phyloP scores from a whole-genome alignment of 805 yeast genomes.

The Brettanomyces anomalus region DNA sequence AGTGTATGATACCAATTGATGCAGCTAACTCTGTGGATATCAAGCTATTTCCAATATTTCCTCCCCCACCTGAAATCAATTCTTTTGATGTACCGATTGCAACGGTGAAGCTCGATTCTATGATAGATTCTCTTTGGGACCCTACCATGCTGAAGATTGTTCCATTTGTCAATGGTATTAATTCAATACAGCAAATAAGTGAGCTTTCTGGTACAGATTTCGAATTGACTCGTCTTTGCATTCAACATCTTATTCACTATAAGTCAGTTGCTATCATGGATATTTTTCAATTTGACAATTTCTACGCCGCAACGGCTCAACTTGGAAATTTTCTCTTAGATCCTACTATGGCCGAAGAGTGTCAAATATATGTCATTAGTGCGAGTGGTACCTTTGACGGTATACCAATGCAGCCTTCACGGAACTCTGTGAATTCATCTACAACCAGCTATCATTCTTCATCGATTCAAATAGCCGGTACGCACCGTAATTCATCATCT shows the following conservation, averaged over 20 bases:
- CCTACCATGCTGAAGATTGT: conserved; percentile 87
- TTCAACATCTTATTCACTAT: conserved; percentile 86
- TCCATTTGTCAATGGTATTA: conserved; percentile 83
- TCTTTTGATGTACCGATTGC: conserved; percentile 88
- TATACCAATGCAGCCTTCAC: conserved; percentile 25
- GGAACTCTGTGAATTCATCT: conserved; percentile 18
- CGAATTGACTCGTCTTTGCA: conserved; percentile 70
- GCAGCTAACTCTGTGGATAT: conserved; percentile 85
- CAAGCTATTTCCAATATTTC: conserved; percentile 82
- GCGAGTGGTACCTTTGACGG: conserved; percentile 26
- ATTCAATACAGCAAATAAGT: conserved; percentile 70
- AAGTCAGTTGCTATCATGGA: conserved; percentile 77
- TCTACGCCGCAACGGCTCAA: conserved; percentile 81
- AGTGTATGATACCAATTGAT: conserved; percentile 90
- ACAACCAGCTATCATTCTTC: conserved; percentile 12
- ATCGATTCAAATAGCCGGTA: background rate
- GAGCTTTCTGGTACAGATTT: conserved; percentile 75
- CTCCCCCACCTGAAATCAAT: conserved; percentile 67
- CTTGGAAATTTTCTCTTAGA: conserved; percentile 62
- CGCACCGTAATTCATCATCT: background rate
- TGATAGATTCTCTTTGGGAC: conserved; percentile 93
- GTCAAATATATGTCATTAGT: conserved; percentile 71
- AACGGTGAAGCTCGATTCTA: conserved; percentile 61
- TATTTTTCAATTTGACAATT: conserved; percentile 80
- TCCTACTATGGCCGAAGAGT: conserved; percentile 62